phyloP scores from a whole-genome alignment of 768 basidiomycete genomes.

The Rhizopogon sp. region DNA sequence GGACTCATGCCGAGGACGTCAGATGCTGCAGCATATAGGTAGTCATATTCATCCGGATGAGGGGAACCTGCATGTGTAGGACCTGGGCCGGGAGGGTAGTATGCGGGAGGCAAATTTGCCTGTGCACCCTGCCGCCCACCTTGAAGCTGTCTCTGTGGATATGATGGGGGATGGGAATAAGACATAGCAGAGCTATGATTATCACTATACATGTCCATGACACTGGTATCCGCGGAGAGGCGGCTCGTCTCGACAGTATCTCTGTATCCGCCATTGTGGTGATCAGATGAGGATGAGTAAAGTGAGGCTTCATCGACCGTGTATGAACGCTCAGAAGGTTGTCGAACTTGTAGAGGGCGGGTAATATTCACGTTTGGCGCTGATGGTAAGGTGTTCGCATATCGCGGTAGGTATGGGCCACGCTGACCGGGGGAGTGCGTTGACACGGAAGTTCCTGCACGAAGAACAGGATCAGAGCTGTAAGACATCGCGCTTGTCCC shows the following conservation, averaged over 20 bases:
- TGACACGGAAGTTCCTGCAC: conserved; percentile 57
- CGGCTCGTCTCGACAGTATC: conserved; percentile 18
- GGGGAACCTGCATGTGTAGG: conserved; percentile 16
- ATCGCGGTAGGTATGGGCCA: conserved; percentile 31
- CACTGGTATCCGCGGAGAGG: conserved; percentile 30
- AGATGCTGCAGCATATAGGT: conserved; percentile 71
- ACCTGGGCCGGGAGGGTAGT: conserved; percentile 9
- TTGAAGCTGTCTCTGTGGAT: conserved; percentile 16
- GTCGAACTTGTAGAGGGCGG: conserved; percentile 15
- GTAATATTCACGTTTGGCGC: conserved; percentile 14
- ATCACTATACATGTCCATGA: conserved; percentile 33
- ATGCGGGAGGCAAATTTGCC: conserved; percentile 14
- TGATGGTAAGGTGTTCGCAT: conserved; percentile 38
- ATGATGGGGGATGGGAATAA: conserved; percentile 16
- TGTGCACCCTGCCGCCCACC: conserved; percentile 25
- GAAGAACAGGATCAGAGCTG: conserved; percentile 42
- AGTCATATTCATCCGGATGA: conserved; percentile 43
- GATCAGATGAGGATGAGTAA: conserved; percentile 30
- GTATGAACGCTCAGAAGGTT: conserved; percentile 12
- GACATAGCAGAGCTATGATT: conserved; percentile 19
- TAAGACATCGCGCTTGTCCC: conserved; percentile 24
- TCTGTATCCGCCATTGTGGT: conserved; percentile 23
- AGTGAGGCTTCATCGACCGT: conserved; percentile 19
- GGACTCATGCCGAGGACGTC: conserved; percentile 76
- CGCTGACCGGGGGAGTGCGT: conserved; percentile 29